Base-by-base conservation (phyloP, 2,329 filamentous ascomycete species). In the Neoarthrinium moseri region DNA sequence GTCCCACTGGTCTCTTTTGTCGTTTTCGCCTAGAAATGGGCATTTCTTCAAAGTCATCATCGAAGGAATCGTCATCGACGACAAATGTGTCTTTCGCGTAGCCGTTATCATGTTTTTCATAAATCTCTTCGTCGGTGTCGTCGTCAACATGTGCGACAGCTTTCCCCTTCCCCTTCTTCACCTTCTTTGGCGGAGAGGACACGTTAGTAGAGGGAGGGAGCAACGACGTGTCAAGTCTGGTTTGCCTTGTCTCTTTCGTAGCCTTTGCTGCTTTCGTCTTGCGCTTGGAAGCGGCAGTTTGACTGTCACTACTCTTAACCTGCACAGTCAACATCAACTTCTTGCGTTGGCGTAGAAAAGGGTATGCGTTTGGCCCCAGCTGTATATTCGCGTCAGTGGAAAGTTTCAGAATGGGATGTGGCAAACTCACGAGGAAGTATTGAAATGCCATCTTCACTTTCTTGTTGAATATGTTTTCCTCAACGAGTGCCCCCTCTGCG, bases 401-500 rank as follows among this genome's bases (percentile, higher is more conserved):
- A n/a, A n/a, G n/a, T n/a, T 21, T 20, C 5, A 4, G 17, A 13
- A 11, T n/a, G 11, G 10, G 26, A 10, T 20, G 20, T 5, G 27
- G n/a, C 27, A 7, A 15, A 65, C 78, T 70, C 71, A 86, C 83
- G 48, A 73, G 68, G 38, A 91, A 74, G 61, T 96, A 96, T 53
- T 87, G 83, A 43, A 83, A 80, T 2, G 89, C 80, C 61, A 95
- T 91, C 4, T 81, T 80, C 37, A 71, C 71, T 34, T 69, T 71
- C 51, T 63, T 69, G 60, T 85, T 87, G 46, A 83, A 71, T 40
- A 80, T 71, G 59, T 89, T 88, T 26, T 84, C 71, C 66, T 96
- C 90, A 12, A 64, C 66, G 21, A 99, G 70, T 5, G 84, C 89
- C 35, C 86, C 84, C 58, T 95, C 87, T 5, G 79, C 79, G 6